Percentiles rank a stretch among this genome's conserved stretches.
Conservation (phyloP, 2,329 filamentous ascomycete genomes). For the Ascochyta lentis region DNA sequence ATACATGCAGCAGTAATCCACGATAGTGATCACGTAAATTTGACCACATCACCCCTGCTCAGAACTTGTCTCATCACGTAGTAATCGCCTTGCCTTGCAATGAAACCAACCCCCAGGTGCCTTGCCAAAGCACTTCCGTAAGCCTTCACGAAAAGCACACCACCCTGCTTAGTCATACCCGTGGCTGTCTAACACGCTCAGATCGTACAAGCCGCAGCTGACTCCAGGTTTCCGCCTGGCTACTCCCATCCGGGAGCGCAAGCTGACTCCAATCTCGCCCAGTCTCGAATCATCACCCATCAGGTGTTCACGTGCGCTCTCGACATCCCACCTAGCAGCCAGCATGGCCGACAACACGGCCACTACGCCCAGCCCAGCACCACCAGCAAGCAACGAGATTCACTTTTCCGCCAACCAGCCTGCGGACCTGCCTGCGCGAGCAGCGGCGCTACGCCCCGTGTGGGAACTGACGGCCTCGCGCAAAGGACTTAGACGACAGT, state of each 20-base stretch:
- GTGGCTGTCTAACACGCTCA: slow-evolving; percentile 25
- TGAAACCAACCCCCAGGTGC: slow-evolving; percentile 16
- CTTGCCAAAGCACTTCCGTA: slow-evolving; percentile 32
- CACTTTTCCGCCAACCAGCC: slow-evolving; percentile 41
- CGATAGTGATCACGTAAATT: no score
- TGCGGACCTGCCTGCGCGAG: slow-evolving; percentile 34
- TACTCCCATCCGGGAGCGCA: slow-evolving; percentile 1
- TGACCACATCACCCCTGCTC: no score
- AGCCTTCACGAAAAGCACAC: slow-evolving; percentile 27
- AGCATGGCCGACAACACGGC: neutral
- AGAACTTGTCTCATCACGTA: neutral
- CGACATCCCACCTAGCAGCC: neutral
- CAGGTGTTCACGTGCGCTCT: no score
- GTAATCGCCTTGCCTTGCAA: slow-evolving; percentile 2
- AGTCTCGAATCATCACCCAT: slow-evolving; percentile 5
- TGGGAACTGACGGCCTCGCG: slow-evolving; percentile 35
- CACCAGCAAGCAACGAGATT: slow-evolving; percentile 17
- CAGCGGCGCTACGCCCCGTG: slow-evolving; percentile 26
- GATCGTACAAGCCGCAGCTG: slow-evolving; percentile 22
- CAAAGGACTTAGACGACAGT: slow-evolving; percentile 38
- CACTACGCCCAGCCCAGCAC: neutral
- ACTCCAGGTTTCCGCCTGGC: neutral
- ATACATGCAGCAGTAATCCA: no score
- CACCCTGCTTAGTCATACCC: slow-evolving; percentile 25
- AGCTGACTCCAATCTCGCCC: slow-evolving; percentile 5